Conservation (phyloP, 257 asterid genomes). For the Solanum peruvianum region DNA sequence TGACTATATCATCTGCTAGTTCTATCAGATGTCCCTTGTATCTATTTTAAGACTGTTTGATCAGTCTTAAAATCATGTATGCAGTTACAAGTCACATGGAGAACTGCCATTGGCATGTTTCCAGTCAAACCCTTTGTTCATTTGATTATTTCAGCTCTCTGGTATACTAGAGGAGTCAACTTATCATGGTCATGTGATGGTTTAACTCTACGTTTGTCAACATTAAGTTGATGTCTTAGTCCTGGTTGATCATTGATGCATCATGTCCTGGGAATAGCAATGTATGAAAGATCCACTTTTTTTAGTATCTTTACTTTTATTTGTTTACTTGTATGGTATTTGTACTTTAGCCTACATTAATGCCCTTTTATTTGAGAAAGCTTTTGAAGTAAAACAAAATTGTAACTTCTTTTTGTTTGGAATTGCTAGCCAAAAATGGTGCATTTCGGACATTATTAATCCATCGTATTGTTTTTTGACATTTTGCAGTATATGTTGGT, state of each 20-base stretch:
- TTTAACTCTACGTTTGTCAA: not conserved
- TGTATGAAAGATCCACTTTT: not conserved
- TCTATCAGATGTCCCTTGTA: not conserved
- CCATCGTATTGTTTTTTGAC: conserved; percentile 3
- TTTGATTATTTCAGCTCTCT: not conserved
- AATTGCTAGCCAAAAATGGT: not conserved
- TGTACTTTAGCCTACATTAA: not conserved
- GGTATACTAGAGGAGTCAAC: not conserved
- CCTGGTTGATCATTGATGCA: not conserved
- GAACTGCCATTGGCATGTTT: not conserved
- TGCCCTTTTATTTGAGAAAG: not conserved
- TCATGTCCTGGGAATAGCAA: not conserved
- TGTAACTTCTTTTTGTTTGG: not conserved
- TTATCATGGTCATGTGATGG: not conserved
- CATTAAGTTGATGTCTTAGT: not conserved
- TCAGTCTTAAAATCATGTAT: not conserved
- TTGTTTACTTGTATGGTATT: not conserved
- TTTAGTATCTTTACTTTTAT: not conserved
- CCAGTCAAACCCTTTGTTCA: not conserved
- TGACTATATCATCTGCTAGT: not conserved
- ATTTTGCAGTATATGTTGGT: conserved; percentile 40
- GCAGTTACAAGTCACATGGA: not conserved
- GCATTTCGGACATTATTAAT: not conserved
- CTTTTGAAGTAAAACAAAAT: not conserved
- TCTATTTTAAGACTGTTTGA: not conserved